These are phyloP conservation scores for Psilocybe azurescens DNA, from an alignment of 768 basidiomycete species.

Conservation along the genomic window DNA sequence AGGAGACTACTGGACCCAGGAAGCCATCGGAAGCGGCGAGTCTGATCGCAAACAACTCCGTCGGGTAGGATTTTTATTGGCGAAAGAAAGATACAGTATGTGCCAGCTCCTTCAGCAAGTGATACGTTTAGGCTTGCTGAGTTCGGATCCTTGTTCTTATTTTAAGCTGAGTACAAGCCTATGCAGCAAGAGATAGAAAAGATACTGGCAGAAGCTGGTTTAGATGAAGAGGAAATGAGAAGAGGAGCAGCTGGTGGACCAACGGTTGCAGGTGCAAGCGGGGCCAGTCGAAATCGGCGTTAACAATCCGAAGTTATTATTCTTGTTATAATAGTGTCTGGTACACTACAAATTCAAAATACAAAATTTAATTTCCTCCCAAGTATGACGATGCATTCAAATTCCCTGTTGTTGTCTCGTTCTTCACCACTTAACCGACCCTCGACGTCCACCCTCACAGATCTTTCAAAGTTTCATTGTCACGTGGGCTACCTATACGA, in stretches of 20 bases:
- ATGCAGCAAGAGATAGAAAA: conserved; percentile 82
- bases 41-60: conserved; percentile 81
- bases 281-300: conserved; percentile 58
- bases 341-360: no score
- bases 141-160: neutral
- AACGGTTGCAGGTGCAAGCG: conserved; percentile 36
- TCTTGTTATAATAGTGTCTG: no score
- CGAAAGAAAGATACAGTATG: conserved; percentile 75
- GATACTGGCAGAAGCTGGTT: conserved; percentile 81
- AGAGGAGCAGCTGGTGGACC: conserved; percentile 52
- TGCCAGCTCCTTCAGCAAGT: conserved; percentile 1
- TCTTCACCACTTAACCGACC: no score
- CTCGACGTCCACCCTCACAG: no score
- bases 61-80: conserved; percentile 77
- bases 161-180: conserved; percentile 78
- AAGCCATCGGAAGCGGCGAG: conserved; percentile 62
- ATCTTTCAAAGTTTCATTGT: no score
- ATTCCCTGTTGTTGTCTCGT: no score
- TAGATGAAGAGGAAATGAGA: conserved; percentile 84
- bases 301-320: conserved; percentile 17
- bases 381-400: no score
- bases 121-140: no score
- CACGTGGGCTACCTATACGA: no score
- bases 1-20: conserved; percentile 85
- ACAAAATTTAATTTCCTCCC: no score